Evolutionary conservation across 441 rosid species (phyloP), one percentile per base, ranked within the genome.

Genomic region (Aleurites moluccanus): DNA sequence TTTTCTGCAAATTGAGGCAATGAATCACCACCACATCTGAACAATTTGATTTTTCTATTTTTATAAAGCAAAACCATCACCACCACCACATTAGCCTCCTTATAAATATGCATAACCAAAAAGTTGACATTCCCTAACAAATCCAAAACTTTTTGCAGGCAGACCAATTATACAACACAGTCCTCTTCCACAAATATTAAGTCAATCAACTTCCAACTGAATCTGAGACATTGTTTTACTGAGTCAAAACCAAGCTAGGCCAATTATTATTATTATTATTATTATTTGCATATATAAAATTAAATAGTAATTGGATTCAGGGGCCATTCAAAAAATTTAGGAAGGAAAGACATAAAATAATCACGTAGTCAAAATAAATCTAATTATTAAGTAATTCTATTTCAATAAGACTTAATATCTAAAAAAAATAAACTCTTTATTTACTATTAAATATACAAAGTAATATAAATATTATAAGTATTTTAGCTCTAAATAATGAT

Each of bases 51-150:
- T 25, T 67, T 23, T n/a, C 0, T n/a, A n/a, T n/a, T n/a, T n/a
- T n/a, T n/a, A n/a, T 10, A 45, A 25, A 25, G 25, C 2, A 23
- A 45, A 23, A n/a, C 70, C 1, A 42, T 18, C 45, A 64, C 28
- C 60, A 64, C 62, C 49, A 35, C 27, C 9, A 52, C 21, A 23
- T 49, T 21, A 13, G 61, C 5, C 30, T 53, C 69, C 79, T 28
- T 18, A 53, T 47, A 59, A 61, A 67, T 70, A 27, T 66, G 64
- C 56, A 73, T 64, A 72, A 72, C 75, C 60, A 76, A 27, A 73
- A 65, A 45, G 73, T 59, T 75, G 67, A 72, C 73, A 52, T 68
- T 53, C 64, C 14, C 55, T 28, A 38, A 73, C 71, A 76, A 72
- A 38, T 49, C 27, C 70, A 60, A 59, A 16, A 21, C 11, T 30